A percentile compares a stretch with the other conserved stretches of the same genome.
Conservation (phyloP, 306 rosid genomes). For the Abrus precatorius region DNA sequence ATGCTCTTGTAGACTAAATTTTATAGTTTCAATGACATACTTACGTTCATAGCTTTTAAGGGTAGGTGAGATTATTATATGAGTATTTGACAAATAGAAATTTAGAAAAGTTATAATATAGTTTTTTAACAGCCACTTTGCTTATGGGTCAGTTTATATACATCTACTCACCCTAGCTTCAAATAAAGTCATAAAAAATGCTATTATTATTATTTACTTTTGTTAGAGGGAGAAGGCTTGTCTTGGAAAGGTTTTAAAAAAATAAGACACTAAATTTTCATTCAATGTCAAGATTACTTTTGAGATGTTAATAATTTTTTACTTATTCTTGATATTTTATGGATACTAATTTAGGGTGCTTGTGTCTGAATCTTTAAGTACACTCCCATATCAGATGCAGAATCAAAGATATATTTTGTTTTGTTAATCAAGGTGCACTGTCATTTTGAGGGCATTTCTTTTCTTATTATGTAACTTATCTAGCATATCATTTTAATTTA, state of each 20-base stretch:
- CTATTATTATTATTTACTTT: background rate
- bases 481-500: background rate
- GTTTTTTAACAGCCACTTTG: background rate
- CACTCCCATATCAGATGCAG: conserved; percentile 97
- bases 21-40: background rate
- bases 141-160: background rate
- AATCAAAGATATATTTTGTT: conserved; percentile 90
- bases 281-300: conserved; percentile 30
- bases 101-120: background rate
- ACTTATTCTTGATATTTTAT: conserved; percentile 28
- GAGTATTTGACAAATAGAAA: background rate
- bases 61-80: background rate
- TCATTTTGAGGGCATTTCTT: conserved; percentile 34
- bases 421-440: conserved; percentile 83
- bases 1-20: background rate
- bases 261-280: conserved; percentile 10
- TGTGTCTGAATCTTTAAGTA: conserved; percentile 65
- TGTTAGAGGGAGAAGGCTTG: conserved; percentile 28
- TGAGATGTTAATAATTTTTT: conserved; percentile 22
- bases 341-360: conserved; percentile 34
- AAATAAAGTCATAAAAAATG: background rate
- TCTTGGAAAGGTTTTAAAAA: conserved; percentile 11
- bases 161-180: background rate
- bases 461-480: conserved; percentile 21
- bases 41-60: background rate